Evolutionary conservation across 495 filamentous ascomycete genomes (phyloP).

Genomic region (Tuber indicum): DNA sequence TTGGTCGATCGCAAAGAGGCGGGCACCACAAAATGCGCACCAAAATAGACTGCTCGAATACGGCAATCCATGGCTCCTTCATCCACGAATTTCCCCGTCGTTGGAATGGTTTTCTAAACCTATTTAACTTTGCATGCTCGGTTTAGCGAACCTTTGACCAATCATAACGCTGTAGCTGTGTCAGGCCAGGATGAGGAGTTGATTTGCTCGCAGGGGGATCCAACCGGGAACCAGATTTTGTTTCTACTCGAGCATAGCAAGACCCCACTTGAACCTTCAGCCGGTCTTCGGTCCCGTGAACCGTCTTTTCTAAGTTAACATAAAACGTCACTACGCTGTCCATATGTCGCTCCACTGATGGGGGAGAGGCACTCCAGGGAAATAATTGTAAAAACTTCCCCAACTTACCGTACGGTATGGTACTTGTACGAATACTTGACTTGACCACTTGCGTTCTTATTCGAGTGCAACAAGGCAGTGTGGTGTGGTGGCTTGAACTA

Average conservation of each 20-base stretch:
- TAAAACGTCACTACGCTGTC: background rate
- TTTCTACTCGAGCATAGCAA: background rate
- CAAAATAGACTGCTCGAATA: background rate
- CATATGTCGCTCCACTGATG: background rate
- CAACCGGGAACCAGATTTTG: background rate
- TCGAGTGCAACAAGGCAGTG: background rate
- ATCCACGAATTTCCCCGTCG: background rate
- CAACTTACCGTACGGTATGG: background rate
- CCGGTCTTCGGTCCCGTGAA: background rate
- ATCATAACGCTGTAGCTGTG: background rate
- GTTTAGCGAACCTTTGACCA: background rate
- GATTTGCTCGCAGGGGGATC: background rate
- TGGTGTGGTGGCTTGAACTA: background rate
- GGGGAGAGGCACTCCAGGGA: background rate
- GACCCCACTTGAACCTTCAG: background rate
- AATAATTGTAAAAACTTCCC: background rate
- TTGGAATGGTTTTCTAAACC: background rate
- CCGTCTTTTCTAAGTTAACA: background rate
- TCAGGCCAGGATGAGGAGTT: background rate
- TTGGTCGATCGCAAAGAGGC: background rate
- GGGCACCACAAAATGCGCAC: background rate
- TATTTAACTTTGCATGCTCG: background rate
- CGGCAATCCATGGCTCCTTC: background rate
- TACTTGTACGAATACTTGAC: background rate
- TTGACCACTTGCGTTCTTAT: background rate